Conservation (phyloP, 148 eudicot species). For the Gaultheria prostrata region DNA sequence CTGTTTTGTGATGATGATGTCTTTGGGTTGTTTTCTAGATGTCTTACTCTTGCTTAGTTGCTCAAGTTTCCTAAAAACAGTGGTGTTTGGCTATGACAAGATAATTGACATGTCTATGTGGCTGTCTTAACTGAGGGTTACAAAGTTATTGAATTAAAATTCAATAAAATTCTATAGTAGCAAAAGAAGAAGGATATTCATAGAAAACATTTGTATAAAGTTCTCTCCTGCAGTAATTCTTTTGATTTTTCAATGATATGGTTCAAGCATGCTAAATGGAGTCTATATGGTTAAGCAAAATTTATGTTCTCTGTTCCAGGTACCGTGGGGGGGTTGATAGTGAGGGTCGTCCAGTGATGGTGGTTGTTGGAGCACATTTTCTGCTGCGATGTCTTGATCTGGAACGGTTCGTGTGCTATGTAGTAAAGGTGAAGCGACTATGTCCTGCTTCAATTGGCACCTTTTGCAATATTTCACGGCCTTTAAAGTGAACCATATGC, state of each 20-base stretch:
- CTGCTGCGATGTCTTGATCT: slow-evolving; percentile 95
- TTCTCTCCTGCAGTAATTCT: background rate
- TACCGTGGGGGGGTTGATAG: slow-evolving; percentile 98
- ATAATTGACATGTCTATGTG: background rate
- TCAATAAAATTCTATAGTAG: background rate
- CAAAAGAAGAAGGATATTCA: slow-evolving; percentile 3
- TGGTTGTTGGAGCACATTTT: slow-evolving; percentile 99
- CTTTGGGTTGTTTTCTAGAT: background rate
- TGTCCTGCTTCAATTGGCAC: background rate
- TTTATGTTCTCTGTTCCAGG: slow-evolving; percentile 34
- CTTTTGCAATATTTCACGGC: background rate
- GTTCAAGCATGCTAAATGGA: background rate
- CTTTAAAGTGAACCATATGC: background rate
- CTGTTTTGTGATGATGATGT: background rate
- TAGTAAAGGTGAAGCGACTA: slow-evolving; percentile 65
- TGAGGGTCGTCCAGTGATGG: slow-evolving; percentile 98
- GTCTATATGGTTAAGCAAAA: background rate
- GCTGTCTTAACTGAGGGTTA: background rate
- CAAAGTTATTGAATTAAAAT: background rate
- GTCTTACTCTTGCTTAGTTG: slow-evolving; percentile 2
- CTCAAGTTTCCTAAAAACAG: background rate
- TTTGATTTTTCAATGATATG: slow-evolving; percentile 2
- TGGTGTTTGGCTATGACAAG: background rate
- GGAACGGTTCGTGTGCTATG: slow-evolving; percentile 78
- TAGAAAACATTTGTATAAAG: background rate